Base-by-base conservation (phyloP, 495 filamentous ascomycete species). In the Xeromyces bisporus region DNA sequence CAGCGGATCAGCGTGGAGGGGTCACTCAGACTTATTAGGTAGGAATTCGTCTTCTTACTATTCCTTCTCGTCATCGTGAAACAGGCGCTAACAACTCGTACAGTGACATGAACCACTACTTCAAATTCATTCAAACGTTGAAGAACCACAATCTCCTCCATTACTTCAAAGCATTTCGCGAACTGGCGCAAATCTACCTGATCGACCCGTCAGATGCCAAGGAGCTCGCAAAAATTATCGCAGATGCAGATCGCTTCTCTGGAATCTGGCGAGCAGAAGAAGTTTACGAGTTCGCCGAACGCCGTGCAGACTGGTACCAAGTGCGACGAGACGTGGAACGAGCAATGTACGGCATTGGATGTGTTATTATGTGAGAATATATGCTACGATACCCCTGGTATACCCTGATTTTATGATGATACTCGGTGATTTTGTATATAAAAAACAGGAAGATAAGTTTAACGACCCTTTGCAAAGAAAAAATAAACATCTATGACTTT, bases 261-360 rank as follows among this genome's bases (percentile, higher is more conserved):
- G 91, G 91, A 2, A 80, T 96, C 34, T 93, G 94, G 48, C 64
- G 84, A 27, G 81, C 84, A 15, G 89, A 99, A 47, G 91, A 99
- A 54, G 89, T 96, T 1, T 93, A 89, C 47, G 91, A 94, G 59
- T 99, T 89, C 57, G 91, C 86, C 8, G 83, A 93, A 51, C 60
- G 91, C 36, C 62, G 91, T 35, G 85, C 84, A 39, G 91, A 99
- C 53, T 99, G 91, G 91, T 91, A 77, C 47, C 63, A 69, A 32
- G 79, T 99, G 3, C 77, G 76, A 58, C 68, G 67, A 35, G 72
- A 83, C 33, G 86, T 99, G 13, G 91, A 99, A 65, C 75, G 80
- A 56, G 86, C 83, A 14, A 93, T 96, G 91, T 96, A 94, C 64
- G 91, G 91, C 28, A 66, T 89, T 56, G 91, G 92, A 28, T 97